Conservation (phyloP, 2,329 filamentous ascomycete species). For the Orbilia ellipsospora region DNA sequence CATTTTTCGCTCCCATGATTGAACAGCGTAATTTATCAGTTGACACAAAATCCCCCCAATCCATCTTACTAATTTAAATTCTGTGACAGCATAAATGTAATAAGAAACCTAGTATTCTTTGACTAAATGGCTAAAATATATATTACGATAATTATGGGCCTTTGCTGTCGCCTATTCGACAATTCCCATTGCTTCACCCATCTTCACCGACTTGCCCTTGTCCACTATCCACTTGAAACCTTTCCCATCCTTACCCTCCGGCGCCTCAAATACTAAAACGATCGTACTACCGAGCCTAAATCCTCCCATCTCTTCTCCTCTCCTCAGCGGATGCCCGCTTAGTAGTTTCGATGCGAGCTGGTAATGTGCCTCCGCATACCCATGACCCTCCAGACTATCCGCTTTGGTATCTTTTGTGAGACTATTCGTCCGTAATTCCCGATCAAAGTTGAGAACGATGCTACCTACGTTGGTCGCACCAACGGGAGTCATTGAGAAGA, state of each 20-base stretch:
- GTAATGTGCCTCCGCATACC: slow-evolving; percentile 93
- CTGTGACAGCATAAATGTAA: neutral
- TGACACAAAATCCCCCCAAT: slow-evolving; percentile 32
- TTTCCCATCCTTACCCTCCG: slow-evolving; percentile 71
- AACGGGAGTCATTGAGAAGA: slow-evolving; percentile 95
- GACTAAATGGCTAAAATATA: too few species aligned
- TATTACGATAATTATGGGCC: neutral
- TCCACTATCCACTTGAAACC: slow-evolving; percentile 89
- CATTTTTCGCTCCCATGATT: slow-evolving; percentile 48
- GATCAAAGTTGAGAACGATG: slow-evolving; percentile 96
- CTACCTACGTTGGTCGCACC: slow-evolving; percentile 97
- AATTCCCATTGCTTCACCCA: slow-evolving; percentile 85
- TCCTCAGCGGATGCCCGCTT: slow-evolving; percentile 81
- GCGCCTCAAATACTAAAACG: slow-evolving; percentile 95
- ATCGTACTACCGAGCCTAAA: slow-evolving; percentile 96
- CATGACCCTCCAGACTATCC: slow-evolving; percentile 85
- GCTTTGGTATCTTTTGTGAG: slow-evolving; percentile 92
- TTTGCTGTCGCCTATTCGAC: slow-evolving; percentile 69
- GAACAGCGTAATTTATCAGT: slow-evolving; percentile 56
- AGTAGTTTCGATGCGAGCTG: slow-evolving; percentile 79
- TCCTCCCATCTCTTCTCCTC: slow-evolving; percentile 97
- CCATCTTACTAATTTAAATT: neutral
- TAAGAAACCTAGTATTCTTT: too few species aligned
- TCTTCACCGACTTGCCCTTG: slow-evolving; percentile 86
- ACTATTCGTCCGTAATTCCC: slow-evolving; percentile 91